phyloP scores from a whole-genome alignment of 2,329 filamentous ascomycete genomes.

The Didymella glomerata region DNA sequence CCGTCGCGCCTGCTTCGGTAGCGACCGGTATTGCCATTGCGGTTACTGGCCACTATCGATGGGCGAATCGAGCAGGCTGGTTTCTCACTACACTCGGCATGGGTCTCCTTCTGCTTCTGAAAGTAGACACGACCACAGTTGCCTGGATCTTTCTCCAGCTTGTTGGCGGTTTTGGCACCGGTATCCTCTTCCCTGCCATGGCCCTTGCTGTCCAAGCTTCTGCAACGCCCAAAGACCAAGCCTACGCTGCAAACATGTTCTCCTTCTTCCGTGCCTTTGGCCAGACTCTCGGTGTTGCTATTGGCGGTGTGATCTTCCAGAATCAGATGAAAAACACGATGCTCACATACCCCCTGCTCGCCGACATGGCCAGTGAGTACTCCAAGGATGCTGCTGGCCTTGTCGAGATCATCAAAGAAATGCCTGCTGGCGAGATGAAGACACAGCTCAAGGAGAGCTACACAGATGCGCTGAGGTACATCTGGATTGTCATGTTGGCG shows the following conservation, averaged over 20 bases:
- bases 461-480: conserved; percentile 61
- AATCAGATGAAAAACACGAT: conserved; percentile 60
- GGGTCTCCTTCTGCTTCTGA: conserved; percentile 63
- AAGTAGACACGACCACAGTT: conserved; percentile 59
- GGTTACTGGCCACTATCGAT: conserved; percentile 66
- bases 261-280: conserved; percentile 72
- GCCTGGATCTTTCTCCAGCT: conserved; percentile 70
- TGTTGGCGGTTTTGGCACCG: conserved; percentile 67
- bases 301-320: conserved; percentile 75
- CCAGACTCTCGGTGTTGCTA: conserved; percentile 70
- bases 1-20: conserved; percentile 68
- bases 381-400: conserved; percentile 67
- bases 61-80: conserved; percentile 70
- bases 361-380: conserved; percentile 58
- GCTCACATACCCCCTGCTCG: conserved; percentile 58
- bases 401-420: conserved; percentile 65
- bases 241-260: conserved; percentile 70
- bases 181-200: conserved; percentile 71
- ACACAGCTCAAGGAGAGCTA: conserved; percentile 56
- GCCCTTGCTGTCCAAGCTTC: conserved; percentile 70
- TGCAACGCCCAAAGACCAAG: conserved; percentile 64
- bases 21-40: conserved; percentile 63
- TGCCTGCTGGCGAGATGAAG: conserved; percentile 60
- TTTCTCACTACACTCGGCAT: conserved; percentile 64
- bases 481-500: conserved; percentile 65